phyloP scores from a whole-genome alignment of 129 eudicot species.

The Centella asiatica region DNA sequence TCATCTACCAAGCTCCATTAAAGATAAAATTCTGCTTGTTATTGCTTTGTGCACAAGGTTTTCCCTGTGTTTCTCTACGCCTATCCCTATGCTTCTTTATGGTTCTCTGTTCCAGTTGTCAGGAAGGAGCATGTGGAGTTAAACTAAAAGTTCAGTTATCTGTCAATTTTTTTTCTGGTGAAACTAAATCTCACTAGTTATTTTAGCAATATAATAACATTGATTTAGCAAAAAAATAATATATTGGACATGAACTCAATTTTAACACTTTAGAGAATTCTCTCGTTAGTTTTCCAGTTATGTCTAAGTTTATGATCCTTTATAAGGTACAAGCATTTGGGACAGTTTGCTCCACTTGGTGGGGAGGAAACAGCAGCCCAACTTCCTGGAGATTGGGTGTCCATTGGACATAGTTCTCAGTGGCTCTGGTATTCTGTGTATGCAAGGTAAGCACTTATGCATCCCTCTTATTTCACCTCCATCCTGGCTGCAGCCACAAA shows the following conservation, averaged over 20 bases:
- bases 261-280: neutral
- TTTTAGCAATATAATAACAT: no score
- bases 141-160: no score
- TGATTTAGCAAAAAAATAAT: no score
- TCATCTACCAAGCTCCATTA: neutral
- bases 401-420: slow-evolving; percentile 79
- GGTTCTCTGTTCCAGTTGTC: neutral
- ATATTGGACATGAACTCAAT: neutral
- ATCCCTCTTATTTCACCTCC: no score
- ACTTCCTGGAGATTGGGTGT: slow-evolving; percentile 97
- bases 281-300: neutral
- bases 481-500: neutral
- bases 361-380: slow-evolving; percentile 88
- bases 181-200: no score
- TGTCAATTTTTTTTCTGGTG: no score
- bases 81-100: neutral
- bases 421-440: slow-evolving; percentile 95
- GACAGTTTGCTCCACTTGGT: slow-evolving; percentile 83
- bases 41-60: neutral
- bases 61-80: neutral
- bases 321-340: slow-evolving; percentile 70
- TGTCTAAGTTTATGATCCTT: neutral
- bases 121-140: neutral
- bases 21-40: neutral
- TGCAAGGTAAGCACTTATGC: slow-evolving; percentile 45